A percentile compares a stretch with the other conserved stretches of the same genome.
phyloP scores from a whole-genome alignment of 192 early-diverging fungal genomes.

The Backusella tarrabulga region DNA sequence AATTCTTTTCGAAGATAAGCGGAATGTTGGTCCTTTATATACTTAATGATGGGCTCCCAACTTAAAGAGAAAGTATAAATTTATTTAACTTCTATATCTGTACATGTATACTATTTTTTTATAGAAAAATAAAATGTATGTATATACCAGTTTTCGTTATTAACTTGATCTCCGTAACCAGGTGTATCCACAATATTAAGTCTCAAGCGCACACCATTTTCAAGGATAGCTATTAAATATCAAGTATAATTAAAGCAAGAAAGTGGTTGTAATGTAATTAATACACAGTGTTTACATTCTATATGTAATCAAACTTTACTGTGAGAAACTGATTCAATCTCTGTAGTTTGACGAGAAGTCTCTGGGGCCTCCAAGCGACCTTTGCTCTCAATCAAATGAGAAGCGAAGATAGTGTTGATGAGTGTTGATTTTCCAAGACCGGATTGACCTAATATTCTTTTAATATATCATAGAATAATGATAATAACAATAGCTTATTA shows the following conservation, averaged over 20 bases:
- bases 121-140: not conserved
- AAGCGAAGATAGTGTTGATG: slow-evolving; percentile 96
- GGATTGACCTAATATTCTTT: slow-evolving; percentile 68
- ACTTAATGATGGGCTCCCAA: slow-evolving; percentile 97
- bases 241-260: not conserved
- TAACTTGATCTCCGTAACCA: slow-evolving; percentile 97
- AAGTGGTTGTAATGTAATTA: not conserved
- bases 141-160: slow-evolving; percentile 92
- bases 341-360: slow-evolving; percentile 89
- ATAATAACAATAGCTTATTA: not conserved
- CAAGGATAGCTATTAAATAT: slow-evolving; percentile 76
- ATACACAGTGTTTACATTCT: too few relatives aligned
- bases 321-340: slow-evolving; percentile 91
- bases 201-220: slow-evolving; percentile 90
- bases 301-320: slow-evolving; percentile 41
- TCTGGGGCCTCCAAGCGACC: slow-evolving; percentile 79
- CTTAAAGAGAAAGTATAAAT: slow-evolving; percentile 63
- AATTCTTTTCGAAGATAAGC: slow-evolving; percentile 92
- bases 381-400: slow-evolving; percentile 92
- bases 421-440: slow-evolving; percentile 98
- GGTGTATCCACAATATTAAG: slow-evolving; percentile 98
- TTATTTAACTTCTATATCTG: slow-evolving; percentile 70
- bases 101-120: not conserved
- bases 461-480: not conserved
- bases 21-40: slow-evolving; percentile 98